Conservation (phyloP, 208 protist genomes). For the Wallacemonas collosoma region DNA sequence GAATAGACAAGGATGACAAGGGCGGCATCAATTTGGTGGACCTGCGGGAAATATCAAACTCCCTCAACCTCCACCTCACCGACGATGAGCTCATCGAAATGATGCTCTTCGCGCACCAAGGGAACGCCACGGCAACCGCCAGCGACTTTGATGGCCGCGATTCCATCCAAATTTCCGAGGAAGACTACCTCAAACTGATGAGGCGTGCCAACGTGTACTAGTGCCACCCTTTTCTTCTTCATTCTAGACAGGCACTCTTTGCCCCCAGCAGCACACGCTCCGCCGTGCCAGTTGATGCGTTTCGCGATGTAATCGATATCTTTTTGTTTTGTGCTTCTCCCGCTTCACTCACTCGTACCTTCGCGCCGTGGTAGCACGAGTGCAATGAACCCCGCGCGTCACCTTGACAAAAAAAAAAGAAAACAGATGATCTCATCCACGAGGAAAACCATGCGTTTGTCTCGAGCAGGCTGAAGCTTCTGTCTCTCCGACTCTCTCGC, state of each 20-base stretch:
- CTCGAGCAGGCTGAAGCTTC: too few species aligned
- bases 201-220: constrained; percentile 93
- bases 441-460: too few species aligned
- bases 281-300: background rate
- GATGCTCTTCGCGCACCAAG: constrained; percentile 94
- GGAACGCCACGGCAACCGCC: constrained; percentile 9
- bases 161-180: constrained; percentile 79
- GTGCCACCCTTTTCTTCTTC: background rate
- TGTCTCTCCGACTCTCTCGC: too few species aligned
- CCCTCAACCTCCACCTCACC: constrained; percentile 92
- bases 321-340: background rate
- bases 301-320: background rate
- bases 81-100: constrained; percentile 98
- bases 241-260: background rate
- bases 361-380: too few species aligned
- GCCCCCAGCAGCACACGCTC: too few species aligned
- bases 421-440: too few species aligned
- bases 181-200: constrained; percentile 97
- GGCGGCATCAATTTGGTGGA: constrained; percentile 95
- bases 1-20: constrained; percentile 93
- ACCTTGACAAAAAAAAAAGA: too few species aligned
- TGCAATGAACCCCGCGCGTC: too few species aligned
- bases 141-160: constrained; percentile 68
- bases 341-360: background rate
- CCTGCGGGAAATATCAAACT: constrained; percentile 91